Evolutionary conservation across 495 filamentous ascomycete species (phyloP).

Genomic region (Talaromyces wortmannii): DNA sequence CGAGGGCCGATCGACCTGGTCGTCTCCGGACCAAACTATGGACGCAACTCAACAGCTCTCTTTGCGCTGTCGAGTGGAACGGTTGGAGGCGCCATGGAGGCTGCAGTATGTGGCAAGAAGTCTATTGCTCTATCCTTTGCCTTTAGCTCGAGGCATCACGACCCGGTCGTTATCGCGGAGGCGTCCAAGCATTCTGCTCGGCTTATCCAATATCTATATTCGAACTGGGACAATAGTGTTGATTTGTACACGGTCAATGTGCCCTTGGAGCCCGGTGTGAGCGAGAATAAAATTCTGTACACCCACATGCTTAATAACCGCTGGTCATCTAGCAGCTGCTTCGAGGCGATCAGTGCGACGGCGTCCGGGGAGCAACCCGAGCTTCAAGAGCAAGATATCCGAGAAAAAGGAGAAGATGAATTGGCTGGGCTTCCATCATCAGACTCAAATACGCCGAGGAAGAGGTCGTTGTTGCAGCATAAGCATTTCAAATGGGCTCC

Average conservation of each 20-base stretch:
- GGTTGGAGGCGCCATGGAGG: constrained; percentile 86
- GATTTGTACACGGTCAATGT: constrained; percentile 88
- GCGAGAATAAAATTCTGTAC: constrained; percentile 62
- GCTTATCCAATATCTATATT: constrained; percentile 69
- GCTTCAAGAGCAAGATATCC: constrained; percentile 56
- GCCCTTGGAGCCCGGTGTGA: constrained; percentile 65
- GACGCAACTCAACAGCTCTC: constrained; percentile 84
- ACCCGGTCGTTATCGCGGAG: constrained; percentile 66
- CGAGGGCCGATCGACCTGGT: constrained; percentile 78
- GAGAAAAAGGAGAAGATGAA: constrained; percentile 46
- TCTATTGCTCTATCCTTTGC: constrained; percentile 83
- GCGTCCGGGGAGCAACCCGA: constrained; percentile 32
- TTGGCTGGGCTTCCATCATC: constrained; percentile 4
- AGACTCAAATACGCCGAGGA: constrained; percentile 7
- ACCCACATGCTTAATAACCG: constrained; percentile 82
- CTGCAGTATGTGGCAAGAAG: constrained; percentile 69
- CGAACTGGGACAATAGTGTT: constrained; percentile 66
- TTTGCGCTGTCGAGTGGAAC: constrained; percentile 89
- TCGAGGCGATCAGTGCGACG: constrained; percentile 55
- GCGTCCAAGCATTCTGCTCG: constrained; percentile 63
- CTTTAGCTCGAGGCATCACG: constrained; percentile 75
- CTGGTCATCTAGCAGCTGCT: constrained; percentile 78
- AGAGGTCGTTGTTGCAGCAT: constrained; percentile 46
- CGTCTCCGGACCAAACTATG: constrained; percentile 89
- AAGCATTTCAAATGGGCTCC: constrained; percentile 95